Base-by-base conservation (phyloP, 169 alveolate species). In the Besnoitia besnoiti region DNA sequence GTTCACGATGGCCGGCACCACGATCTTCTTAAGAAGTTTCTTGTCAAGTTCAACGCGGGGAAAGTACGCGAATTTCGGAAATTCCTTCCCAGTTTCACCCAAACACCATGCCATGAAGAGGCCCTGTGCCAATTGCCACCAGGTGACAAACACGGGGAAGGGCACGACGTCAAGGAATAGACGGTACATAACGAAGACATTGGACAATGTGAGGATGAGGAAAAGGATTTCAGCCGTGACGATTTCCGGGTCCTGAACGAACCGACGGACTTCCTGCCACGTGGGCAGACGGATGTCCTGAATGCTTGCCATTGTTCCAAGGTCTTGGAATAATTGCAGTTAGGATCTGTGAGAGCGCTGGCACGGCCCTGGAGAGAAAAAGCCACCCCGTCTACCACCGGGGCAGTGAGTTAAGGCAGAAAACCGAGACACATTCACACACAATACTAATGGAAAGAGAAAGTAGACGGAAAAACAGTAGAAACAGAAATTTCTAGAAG, bases 121-220 rank as follows among this genome's bases (percentile, higher is more conserved):
- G 62, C 99, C 99, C 90, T 96, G 98, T 59, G 98, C 97, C 94
- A 98, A 96, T 90, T 98, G 99, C 97, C 98, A 97, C 98, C 98
- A 98, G 49, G 99, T 98, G 61, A 98, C 98, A 90, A 97, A 97
- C 55, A 98, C 95, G 35, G 99, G 99, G 82, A 94, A 97, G 59
- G 99, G 99, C 51, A 97, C 94, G 80, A 98, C 98, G 77, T 97
- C 97, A 77, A 96, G 96, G 89, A 98, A 96, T 55, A 98, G 95
- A 33, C 98, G 96, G 95, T 98, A 97, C 95, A 98, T 96, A 77
- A 98, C 98, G 94, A 97, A 97, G 88, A 98, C 98, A 93, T 98
- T 98, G 89, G 98, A 97, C 91, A 98, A 90, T 5, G 99, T 98
- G 79, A 98, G 94, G 91, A 96, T 93, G 49, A 97, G 95, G 93